phyloP scores from a whole-genome alignment of 1,284 basidiomycete genomes.

The Cryptococcus neoformans region DNA sequence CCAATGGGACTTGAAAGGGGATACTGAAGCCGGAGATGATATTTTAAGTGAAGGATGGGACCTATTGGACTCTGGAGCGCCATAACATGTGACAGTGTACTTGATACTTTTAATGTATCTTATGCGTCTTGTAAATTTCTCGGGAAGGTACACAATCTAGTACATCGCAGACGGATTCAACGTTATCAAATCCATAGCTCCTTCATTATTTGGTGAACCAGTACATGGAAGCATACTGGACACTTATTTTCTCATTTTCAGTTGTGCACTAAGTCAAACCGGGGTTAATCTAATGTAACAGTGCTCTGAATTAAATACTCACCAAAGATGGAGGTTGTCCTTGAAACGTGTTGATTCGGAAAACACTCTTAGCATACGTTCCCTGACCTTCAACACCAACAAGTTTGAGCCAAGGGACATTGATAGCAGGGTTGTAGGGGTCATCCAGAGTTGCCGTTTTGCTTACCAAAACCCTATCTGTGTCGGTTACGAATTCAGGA shows the following conservation, averaged over 20 bases:
- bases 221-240: constrained; percentile 58
- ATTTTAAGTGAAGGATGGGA: constrained; percentile 40
- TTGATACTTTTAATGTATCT: neutral
- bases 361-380: constrained; percentile 56
- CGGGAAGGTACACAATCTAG: neutral
- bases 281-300: neutral
- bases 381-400: constrained; percentile 51
- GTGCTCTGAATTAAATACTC: constrained; percentile 22
- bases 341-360: constrained; percentile 58
- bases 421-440: constrained; percentile 50
- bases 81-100: neutral
- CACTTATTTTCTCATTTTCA: constrained; percentile 50
- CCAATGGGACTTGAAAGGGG: constrained; percentile 23
- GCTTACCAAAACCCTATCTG: constrained; percentile 48
- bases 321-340: constrained; percentile 64
- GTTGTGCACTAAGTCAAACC: constrained; percentile 47
- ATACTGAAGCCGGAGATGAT: constrained; percentile 1
- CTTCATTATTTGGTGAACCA: constrained; percentile 42
- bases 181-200: neutral
- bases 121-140: no score
- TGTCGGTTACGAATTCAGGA: constrained; percentile 29
- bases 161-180: no score
- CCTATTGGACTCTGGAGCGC: constrained; percentile 24
- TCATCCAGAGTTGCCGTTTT: constrained; percentile 31
- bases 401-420: constrained; percentile 61